Percentiles rank a stretch among this genome's conserved stretches.
These are phyloP conservation scores for Sugiyamaella lignohabitans DNA, from an alignment of 805 yeast species.

Conservation along the genomic window DNA sequence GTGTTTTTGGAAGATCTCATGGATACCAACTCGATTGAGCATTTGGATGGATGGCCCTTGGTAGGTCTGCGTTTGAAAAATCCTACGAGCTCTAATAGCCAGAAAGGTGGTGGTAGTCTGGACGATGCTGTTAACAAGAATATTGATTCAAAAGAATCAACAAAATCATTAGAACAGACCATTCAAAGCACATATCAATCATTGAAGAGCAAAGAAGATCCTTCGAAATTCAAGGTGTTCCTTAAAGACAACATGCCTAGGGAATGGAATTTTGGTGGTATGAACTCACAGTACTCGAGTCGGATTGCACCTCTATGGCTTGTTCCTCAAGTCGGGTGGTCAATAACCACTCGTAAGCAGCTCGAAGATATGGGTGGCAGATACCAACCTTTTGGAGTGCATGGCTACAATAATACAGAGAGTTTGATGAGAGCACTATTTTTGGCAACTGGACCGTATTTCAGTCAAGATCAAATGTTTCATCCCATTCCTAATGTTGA, in stretches of 20 bases:
- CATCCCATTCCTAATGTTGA: conserved; percentile 68
- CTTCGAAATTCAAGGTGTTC: conserved; percentile 40
- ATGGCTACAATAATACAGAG: conserved; percentile 76
- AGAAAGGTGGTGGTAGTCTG: neutral
- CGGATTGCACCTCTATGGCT: conserved; percentile 84
- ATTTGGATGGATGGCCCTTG: conserved; percentile 81
- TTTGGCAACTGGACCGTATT: conserved; percentile 75
- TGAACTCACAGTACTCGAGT: conserved; percentile 36
- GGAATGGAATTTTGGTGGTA: conserved; percentile 53
- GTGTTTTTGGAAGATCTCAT: conserved; percentile 68
- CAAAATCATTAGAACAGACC: neutral
- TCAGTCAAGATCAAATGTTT: conserved; percentile 38
- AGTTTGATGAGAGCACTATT: conserved; percentile 79
- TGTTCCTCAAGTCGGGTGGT: conserved; percentile 76
- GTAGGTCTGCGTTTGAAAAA: conserved; percentile 61
- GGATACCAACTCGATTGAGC: conserved; percentile 47
- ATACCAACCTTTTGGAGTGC: conserved; percentile 68
- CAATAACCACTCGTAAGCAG: conserved; percentile 54
- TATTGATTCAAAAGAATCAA: too few relatives aligned
- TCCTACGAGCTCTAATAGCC: neutral
- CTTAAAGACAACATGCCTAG: conserved; percentile 47
- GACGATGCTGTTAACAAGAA: neutral
- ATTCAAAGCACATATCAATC: conserved; percentile 40
- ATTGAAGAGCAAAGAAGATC: conserved; percentile 18
- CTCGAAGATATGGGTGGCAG: conserved; percentile 44